Base-by-base conservation (phyloP, 768 basidiomycete species). In the Cyclocybe aegerita region DNA sequence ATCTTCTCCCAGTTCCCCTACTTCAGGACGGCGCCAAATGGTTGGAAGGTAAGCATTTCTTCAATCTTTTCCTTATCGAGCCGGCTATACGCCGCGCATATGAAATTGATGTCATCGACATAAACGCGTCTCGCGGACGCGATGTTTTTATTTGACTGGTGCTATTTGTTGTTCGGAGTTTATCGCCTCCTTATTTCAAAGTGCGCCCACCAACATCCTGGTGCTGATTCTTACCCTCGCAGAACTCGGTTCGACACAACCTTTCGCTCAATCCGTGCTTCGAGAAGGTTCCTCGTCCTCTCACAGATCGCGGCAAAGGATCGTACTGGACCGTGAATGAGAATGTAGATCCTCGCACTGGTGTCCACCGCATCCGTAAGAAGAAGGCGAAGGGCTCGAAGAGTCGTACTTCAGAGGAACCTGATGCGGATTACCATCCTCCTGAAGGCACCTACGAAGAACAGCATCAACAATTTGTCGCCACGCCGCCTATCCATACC, bases 321-420 rank as follows among this genome's bases (percentile, higher is more conserved):
- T 92, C 89, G 0, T 93, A 93, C 62, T 93, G 91, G 91, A 92
- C 90, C 0, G 91, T 93, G 54, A 91, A 93, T 60, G 90, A 93
- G 60, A 88, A 88, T 59, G 88, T 93, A 39, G 90, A 93, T 61
- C 90, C 90, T 43, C 87, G 90, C 36, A 92, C 91, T 3, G 91
- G 91, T 33, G 91, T 93, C 31, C 91, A 93, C 62, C 84, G 91
- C 17, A 80, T 92, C 47, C 86, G 91, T 62, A 93, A 93, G 72
- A 93, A 92, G 77, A 90, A 91, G 63, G 77, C 78, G 39, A 87
- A 90, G 66, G 74, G 76, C 12, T 66, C 72, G 50, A 76, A 71
- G 48, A 67, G 64, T 44, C 73, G 77, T 39, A 67, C 70, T 12
- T 80, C 80, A 9, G 80, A 78, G 55, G 86, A 85, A 58, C 76